Base-by-base conservation (phyloP, 768 basidiomycete species). In the Auricularia cornea region DNA sequence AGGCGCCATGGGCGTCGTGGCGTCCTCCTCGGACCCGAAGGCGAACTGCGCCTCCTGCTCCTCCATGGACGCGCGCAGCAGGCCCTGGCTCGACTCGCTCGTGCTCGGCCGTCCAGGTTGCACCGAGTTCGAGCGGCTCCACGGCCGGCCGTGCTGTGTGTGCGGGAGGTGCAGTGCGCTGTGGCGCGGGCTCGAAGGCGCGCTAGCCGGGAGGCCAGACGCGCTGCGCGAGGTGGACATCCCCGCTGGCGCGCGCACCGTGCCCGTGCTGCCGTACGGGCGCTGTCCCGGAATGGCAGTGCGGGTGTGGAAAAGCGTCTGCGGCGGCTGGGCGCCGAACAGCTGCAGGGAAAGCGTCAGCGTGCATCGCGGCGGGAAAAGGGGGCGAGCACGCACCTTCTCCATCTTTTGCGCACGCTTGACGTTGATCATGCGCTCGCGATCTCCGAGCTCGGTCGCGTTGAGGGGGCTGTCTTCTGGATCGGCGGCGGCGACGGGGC, bases 321-420 rank as follows among this genome's bases (percentile, higher is more conserved):
- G 88, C 2, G 91, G 91, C 35, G 92, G 92, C 3, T 84, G 85
- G 30, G 85, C 84, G 62, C 91, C 91, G 69, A 94, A 93, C 67
- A 94, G 81, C 91, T 93, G 70, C 8, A 14, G 16, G 59, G 57
- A 52, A 61, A 44, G 48, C 18, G 48, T 4, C 38, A 28, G 35
- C n/a, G n/a, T n/a, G n/a, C n/a, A n/a, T 62, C 40, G 66, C n/a
- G 11, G 56, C 60, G 62, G 62, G 56, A 66, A 18, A 59, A 18
- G 57, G 26, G 26, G 30, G 52, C n/a, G n/a, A n/a, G n/a, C n/a
- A n/a, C 80, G 32, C 62, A 89, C 91, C 84, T 89, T 88, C 74
- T 92, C 90, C 90, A 94, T 92, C 75, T 93, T 94, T 70, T 86
- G 80, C 41, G 90, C 90, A 60, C 92, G 77, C 59, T 85, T 81